phyloP scores from a whole-genome alignment of 164 flowering plant genomes.

The Platanus orientalis region DNA sequence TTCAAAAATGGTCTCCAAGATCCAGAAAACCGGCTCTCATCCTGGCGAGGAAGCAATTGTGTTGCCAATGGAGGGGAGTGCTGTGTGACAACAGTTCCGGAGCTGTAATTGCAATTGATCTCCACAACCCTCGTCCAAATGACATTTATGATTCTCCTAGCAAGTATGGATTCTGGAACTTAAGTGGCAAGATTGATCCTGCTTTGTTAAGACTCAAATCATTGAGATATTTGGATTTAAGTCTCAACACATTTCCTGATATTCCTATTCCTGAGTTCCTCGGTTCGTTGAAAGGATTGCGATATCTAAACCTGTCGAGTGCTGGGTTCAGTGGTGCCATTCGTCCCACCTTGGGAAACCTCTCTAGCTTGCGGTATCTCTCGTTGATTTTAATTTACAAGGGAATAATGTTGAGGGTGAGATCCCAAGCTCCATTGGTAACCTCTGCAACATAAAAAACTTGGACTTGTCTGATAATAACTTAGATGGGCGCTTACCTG shows the following conservation, averaged over 20 bases:
- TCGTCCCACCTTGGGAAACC: too few species aligned
- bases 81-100: too few species aligned
- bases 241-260: too few species aligned
- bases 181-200: too few species aligned
- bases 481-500: slow-evolving; percentile 30
- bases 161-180: too few species aligned
- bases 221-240: slow-evolving; percentile 24
- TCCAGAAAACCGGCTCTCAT: slow-evolving; percentile 23
- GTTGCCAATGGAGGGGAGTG: slow-evolving; percentile 28
- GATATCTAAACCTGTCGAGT: slow-evolving; percentile 28
- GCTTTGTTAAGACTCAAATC: slow-evolving; percentile 21
- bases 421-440: slow-evolving; percentile 28
- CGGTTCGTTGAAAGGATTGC: too few species aligned
- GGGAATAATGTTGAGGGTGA: slow-evolving; percentile 18
- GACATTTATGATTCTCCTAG: too few species aligned
- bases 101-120: too few species aligned
- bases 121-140: too few species aligned
- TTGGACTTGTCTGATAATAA: slow-evolving; percentile 26
- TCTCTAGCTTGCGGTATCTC: too few species aligned
- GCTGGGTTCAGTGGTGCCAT: slow-evolving; percentile 25
- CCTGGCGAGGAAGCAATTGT: slow-evolving; percentile 23
- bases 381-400: slow-evolving; percentile 18
- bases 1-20: slow-evolving; percentile 29
- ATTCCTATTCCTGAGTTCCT: slow-evolving; percentile 29
- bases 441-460: slow-evolving; percentile 24